A percentile compares a stretch with the other conserved stretches of the same genome.
Conservation (phyloP, 2,329 filamentous ascomycete genomes). For the Pseudodiploospora longispora region DNA sequence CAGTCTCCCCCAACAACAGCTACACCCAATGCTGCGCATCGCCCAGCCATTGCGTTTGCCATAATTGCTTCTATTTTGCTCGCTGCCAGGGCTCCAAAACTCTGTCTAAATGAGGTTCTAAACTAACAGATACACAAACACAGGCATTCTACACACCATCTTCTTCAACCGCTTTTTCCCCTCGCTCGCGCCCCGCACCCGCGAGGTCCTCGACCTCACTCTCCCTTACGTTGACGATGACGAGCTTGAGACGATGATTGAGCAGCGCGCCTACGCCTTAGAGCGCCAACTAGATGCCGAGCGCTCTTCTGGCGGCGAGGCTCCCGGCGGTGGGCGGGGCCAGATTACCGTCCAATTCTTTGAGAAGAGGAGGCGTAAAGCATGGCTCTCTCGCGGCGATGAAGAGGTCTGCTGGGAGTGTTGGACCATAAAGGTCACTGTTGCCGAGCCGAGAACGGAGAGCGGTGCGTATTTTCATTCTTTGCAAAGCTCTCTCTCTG, state of each 20-base stretch:
- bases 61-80: too few relatives aligned
- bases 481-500: background rate
- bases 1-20: too few relatives aligned
- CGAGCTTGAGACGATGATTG: conserved; percentile 88
- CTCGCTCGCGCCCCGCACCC: conserved; percentile 69
- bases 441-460: conserved; percentile 82
- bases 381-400: conserved; percentile 70
- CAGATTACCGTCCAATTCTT: conserved; percentile 88
- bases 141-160: conserved; percentile 90
- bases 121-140: background rate
- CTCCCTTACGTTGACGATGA: conserved; percentile 84
- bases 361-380: conserved; percentile 79
- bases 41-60: too few relatives aligned
- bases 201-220: conserved; percentile 84
- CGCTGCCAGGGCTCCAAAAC: background rate
- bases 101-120: too few relatives aligned
- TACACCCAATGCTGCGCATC: too few relatives aligned
- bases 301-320: conserved; percentile 30
- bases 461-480: conserved; percentile 51
- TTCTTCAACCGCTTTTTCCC: conserved; percentile 99
- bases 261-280: conserved; percentile 72
- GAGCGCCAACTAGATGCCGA: conserved; percentile 66
- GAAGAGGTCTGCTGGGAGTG: conserved; percentile 96
- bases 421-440: conserved; percentile 91
- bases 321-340: conserved; percentile 55